Base-by-base conservation (phyloP, 2,329 filamentous ascomycete genomes). In the Dactylellina leptospora region DNA sequence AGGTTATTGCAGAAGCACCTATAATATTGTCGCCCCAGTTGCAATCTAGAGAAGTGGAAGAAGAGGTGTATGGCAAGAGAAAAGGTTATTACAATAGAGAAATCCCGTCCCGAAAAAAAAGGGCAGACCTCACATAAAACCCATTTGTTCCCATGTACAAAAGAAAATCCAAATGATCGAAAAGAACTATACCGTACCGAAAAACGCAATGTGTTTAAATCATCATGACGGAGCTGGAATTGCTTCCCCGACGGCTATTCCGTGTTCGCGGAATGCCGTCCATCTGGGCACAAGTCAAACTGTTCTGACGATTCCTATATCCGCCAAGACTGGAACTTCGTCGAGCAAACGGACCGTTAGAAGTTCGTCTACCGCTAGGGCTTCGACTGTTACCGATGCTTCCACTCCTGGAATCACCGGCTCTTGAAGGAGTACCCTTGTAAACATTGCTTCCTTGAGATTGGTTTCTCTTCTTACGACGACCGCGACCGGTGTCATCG, bases 191-290 rank as follows among this genome's bases (percentile, higher is more conserved):
- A 40, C 4, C 36, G 13, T n/a, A 11, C 1, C 36, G 10, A 22
- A 22, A 30, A 63, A 63, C 27, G 22, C 33, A 11, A 44, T 30
- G 20, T 27, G 1, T 42, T 72, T 60, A 72, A 27, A 72, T 53
- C 59, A 72, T 63, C 68, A 64, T 64, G 36, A 72, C 59, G 23
- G 40, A 64, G 22, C 68, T 72, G 9, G 68, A 72, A 11, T 72
- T 59, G 38, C 68, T 72, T 38, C 68, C 68, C 28, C 68, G 55
- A n/a, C 62, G 44, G 54, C 68, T 64, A 23, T 64, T 72, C 28
- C 59, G 51, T 10, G 51, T 45, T 22, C 40, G 47, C 16, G 68
- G 68, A 40, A 72, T 45, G 36, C 68, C 68, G 22, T 72, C 68
- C 16, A 72, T 72, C 36, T 72, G 68, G 50, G 62, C 62, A 36